These are phyloP conservation scores for Amniculicola lignicola DNA, from an alignment of 495 filamentous ascomycete genomes.

Conservation along the genomic window DNA sequence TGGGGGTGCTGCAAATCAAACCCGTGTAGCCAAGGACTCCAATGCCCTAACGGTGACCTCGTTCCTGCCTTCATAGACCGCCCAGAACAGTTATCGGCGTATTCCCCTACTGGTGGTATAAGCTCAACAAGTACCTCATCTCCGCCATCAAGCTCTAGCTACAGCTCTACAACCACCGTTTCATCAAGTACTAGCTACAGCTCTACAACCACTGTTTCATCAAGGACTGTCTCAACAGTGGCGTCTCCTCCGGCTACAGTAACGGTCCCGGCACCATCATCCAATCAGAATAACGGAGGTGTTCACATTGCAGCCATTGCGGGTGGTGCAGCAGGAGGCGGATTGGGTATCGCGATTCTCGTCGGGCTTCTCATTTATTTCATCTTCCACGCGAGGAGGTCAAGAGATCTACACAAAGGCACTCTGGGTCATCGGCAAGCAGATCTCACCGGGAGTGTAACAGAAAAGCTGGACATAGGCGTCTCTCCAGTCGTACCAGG, in stretches of 20 bases:
- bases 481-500: neutral
- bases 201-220: neutral
- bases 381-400: slow-evolving; percentile 6
- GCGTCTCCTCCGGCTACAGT: neutral
- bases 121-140: slow-evolving; percentile 4
- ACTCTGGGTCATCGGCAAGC: slow-evolving; percentile 2
- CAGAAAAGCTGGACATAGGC: neutral
- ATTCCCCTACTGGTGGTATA: neutral
- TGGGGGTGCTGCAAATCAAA: slow-evolving; percentile 15
- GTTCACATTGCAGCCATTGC: slow-evolving; percentile 1
- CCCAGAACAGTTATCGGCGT: neutral
- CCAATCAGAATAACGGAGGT: neutral
- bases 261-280: slow-evolving; percentile 1
- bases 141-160: neutral
- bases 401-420: neutral
- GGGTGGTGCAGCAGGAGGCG: slow-evolving; percentile 8
- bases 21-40: neutral
- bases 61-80: slow-evolving; percentile 4
- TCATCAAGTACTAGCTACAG: neutral
- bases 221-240: neutral
- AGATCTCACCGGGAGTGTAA: neutral
- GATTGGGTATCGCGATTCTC: neutral
- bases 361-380: slow-evolving; percentile 8
- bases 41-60: slow-evolving; percentile 7
- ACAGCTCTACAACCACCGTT: neutral